These are phyloP conservation scores for Aureobasidium sp. DNA, from an alignment of 2,329 filamentous ascomycete species.

Conservation along the genomic window DNA sequence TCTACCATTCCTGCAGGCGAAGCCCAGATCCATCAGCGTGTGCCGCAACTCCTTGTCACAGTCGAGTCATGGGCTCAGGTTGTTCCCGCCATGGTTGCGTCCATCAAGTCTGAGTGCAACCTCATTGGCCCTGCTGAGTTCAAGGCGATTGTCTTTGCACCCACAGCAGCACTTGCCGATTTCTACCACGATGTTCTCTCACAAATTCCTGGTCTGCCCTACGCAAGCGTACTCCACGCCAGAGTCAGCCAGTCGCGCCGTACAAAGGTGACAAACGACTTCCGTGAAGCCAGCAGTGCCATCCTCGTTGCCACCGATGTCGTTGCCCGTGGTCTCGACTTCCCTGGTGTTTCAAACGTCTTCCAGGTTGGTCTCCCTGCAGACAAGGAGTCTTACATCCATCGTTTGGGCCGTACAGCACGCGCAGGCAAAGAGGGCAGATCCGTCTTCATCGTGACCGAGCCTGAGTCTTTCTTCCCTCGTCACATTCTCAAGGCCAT, in stretches of 20 bases:
- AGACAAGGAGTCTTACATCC: constrained; percentile 61
- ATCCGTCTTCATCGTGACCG: constrained; percentile 44
- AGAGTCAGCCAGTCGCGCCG: constrained; percentile 34
- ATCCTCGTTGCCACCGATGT: constrained; percentile 56
- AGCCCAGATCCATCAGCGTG: constrained; percentile 37
- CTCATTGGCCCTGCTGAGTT: constrained; percentile 22
- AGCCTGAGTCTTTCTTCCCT: constrained; percentile 45
- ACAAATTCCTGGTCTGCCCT: constrained; percentile 14
- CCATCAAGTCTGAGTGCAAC: constrained; percentile 7
- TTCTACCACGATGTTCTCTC: constrained; percentile 27
- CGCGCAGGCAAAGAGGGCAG: constrained; percentile 67
- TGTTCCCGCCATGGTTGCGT: constrained; percentile 1
- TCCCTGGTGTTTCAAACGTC: constrained; percentile 91
- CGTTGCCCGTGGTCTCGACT: constrained; percentile 92
- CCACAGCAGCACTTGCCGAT: constrained; percentile 37
- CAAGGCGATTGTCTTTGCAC: constrained; percentile 40
- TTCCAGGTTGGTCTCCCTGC: constrained; percentile 58
- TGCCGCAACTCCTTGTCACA: constrained; percentile 38
- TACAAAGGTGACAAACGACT: constrained; percentile 35
- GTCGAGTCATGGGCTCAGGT: constrained; percentile 15
- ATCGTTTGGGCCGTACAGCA: constrained; percentile 87
- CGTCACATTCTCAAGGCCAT: constrained; percentile 40
- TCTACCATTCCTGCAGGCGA: constrained; percentile 38
- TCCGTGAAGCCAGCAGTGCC: constrained; percentile 36
- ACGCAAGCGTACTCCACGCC: constrained; percentile 23